These are phyloP conservation scores for Fomitiporia mediterranea DNA, from an alignment of 1,284 basidiomycete species.

Conservation along the genomic window DNA sequence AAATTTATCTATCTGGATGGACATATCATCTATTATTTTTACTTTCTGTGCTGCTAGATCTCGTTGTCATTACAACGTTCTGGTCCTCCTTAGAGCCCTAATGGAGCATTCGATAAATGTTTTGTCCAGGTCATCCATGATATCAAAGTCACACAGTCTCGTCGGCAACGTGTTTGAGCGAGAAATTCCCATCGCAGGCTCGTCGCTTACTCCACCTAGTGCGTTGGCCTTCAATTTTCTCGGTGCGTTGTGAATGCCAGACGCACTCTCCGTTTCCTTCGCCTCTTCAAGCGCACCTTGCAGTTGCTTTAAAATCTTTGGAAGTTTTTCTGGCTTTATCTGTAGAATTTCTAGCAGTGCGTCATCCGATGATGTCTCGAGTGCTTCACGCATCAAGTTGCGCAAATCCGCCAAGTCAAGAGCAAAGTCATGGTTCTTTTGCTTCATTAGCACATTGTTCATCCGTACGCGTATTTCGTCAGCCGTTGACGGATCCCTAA, in stretches of 20 bases:
- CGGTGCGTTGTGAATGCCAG: conserved; percentile 60
- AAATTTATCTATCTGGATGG: no score
- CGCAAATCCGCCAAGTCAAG: conserved; percentile 56
- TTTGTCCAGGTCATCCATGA: conserved; percentile 35
- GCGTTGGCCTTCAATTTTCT: conserved; percentile 24
- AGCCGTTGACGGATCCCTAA: neutral
- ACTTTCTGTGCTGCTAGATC: no score
- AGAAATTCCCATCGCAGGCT: conserved; percentile 7
- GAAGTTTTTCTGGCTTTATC: conserved; percentile 62
- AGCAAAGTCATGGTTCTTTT: conserved; percentile 50
- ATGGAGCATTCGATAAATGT: conserved; percentile 44
- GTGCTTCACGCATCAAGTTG: conserved; percentile 50
- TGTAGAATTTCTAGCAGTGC: conserved; percentile 61
- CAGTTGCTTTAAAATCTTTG: conserved; percentile 60
- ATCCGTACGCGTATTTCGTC: neutral
- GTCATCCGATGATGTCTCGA: conserved; percentile 53
- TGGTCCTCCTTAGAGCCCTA: conserved; percentile 42
- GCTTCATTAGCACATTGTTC: conserved; percentile 26
- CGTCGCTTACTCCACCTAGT: conserved; percentile 3
- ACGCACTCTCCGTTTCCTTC: conserved; percentile 30
- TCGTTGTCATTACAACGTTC: neutral
- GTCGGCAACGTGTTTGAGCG: conserved; percentile 20
- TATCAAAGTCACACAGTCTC: neutral
- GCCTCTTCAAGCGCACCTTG: neutral
- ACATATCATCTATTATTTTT: no score